Evolutionary conservation across 2,329 filamentous ascomycete genomes (phyloP).

Genomic region (Neocucurbitaria cava): DNA sequence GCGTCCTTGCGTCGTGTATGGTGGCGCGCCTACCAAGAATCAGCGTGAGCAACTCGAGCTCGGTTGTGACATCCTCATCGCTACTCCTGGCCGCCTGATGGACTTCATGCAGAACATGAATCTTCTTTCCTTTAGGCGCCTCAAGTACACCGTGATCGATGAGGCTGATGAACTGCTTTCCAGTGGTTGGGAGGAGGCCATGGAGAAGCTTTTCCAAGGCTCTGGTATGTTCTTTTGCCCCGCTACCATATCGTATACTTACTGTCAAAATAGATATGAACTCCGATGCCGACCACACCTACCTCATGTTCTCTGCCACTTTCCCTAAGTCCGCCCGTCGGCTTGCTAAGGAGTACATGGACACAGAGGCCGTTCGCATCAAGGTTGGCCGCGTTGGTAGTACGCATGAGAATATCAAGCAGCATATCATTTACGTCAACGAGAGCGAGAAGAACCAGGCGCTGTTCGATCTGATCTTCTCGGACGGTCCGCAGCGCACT

Average conservation of each 20-base stretch:
- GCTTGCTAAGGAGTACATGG: slow-evolving; percentile 78
- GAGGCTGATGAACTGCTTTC: slow-evolving; percentile 94
- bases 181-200: slow-evolving; percentile 76
- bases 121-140: slow-evolving; percentile 73
- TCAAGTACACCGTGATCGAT: slow-evolving; percentile 75
- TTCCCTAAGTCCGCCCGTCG: slow-evolving; percentile 82
- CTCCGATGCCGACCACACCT: slow-evolving; percentile 71
- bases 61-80: slow-evolving; percentile 90
- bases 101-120: slow-evolving; percentile 80
- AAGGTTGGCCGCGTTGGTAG: slow-evolving; percentile 87
- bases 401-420: slow-evolving; percentile 81
- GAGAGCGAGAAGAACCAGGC: slow-evolving; percentile 71
- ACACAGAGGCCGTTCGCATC: slow-evolving; percentile 77
- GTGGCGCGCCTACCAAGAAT: slow-evolving; percentile 74
- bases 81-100: slow-evolving; percentile 82
- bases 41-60: slow-evolving; percentile 77
- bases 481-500: slow-evolving; percentile 75
- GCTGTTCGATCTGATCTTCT: slow-evolving; percentile 74
- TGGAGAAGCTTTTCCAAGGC: slow-evolving; percentile 78
- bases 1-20: slow-evolving; percentile 88
- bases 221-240: slow-evolving; percentile 67
- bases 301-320: slow-evolving; percentile 91
- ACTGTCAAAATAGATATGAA: slow-evolving; percentile 67
- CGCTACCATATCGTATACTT: slow-evolving; percentile 11
- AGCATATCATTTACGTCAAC: slow-evolving; percentile 74